Evolutionary conservation across 2,329 filamentous ascomycete genomes (phyloP).

Genomic region (Fusarium azukiicola): DNA sequence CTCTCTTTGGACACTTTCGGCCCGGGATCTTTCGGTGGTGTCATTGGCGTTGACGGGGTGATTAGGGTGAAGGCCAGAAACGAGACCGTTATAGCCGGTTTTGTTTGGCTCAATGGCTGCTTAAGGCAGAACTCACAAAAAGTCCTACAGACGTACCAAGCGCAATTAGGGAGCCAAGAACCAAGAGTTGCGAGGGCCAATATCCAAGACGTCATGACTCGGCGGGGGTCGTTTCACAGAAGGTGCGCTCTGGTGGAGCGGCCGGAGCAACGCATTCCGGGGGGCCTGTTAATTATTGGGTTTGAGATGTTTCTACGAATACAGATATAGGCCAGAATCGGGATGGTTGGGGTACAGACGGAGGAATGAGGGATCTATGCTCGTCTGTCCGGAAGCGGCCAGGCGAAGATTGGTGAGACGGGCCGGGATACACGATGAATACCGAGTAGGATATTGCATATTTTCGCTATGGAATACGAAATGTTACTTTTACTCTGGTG

Average conservation of each 20-base stretch:
- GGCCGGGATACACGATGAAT: not conserved
- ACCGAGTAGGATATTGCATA: not conserved
- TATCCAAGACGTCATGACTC: conserved; percentile 49
- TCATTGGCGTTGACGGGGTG: not conserved
- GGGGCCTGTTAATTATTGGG: not conserved
- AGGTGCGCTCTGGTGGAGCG: conserved; percentile 5
- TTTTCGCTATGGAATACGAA: not conserved
- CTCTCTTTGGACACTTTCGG: not conserved
- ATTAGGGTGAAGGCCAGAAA: not conserved
- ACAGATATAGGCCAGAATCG: not conserved
- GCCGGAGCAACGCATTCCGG: conserved; percentile 24
- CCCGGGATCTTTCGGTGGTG: not conserved
- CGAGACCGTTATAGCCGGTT: not conserved
- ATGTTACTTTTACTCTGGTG: not conserved
- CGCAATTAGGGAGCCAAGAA: not conserved
- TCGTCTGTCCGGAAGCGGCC: not conserved
- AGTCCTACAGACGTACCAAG: not conserved
- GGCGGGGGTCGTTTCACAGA: conserved; percentile 29
- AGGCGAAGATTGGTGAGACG: conserved; percentile 2
- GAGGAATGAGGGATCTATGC: not conserved
- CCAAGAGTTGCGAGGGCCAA: conserved; percentile 5
- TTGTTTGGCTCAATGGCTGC: not conserved
- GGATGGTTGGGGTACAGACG: not conserved
- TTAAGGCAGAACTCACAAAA: not conserved
- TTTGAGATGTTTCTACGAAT: not conserved